phyloP scores from a whole-genome alignment of 1,284 basidiomycete species.

The Ustilago vetiveriae region DNA sequence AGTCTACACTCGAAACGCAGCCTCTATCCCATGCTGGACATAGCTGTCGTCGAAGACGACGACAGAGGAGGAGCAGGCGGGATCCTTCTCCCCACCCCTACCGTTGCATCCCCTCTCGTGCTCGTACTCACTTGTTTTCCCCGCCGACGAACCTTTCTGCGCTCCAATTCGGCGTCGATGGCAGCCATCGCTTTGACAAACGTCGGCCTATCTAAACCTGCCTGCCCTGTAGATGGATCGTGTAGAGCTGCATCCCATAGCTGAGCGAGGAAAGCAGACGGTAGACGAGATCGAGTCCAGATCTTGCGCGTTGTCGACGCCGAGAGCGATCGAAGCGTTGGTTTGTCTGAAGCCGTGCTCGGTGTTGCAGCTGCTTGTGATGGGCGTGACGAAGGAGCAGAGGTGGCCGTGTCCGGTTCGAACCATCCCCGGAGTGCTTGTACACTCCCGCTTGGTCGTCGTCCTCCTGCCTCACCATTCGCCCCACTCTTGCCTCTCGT shows the following conservation, averaged over 20 bases:
- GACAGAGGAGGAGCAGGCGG: slow-evolving; percentile 11
- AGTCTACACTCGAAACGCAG: no score
- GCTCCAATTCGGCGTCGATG: slow-evolving; percentile 36
- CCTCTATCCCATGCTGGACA: no score
- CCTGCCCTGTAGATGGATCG: background rate
- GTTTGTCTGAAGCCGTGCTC: no score
- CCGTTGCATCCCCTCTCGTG: background rate
- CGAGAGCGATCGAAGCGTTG: no score
- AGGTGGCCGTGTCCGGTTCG: slow-evolving; percentile 15
- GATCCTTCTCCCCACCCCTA: slow-evolving; percentile 4
- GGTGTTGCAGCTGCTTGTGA: background rate
- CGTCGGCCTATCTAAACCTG: slow-evolving; percentile 1
- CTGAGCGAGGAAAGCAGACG: slow-evolving; percentile 9
- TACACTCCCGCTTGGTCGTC: slow-evolving; percentile 6
- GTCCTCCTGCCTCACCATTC: background rate
- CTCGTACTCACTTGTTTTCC: no score
- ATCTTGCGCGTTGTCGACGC: slow-evolving; percentile 9
- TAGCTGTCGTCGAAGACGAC: background rate
- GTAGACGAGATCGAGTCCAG: slow-evolving; percentile 25
- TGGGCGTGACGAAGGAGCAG: background rate
- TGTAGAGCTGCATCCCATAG: slow-evolving; percentile 21
- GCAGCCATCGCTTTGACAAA: slow-evolving; percentile 26
- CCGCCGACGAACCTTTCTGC: slow-evolving; percentile 3
- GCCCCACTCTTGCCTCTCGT: background rate
- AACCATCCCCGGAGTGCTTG: slow-evolving; percentile 40